Evolutionary conservation across 164 flowering plant species (phyloP).

Genomic region (Hamamelis virginiana): DNA sequence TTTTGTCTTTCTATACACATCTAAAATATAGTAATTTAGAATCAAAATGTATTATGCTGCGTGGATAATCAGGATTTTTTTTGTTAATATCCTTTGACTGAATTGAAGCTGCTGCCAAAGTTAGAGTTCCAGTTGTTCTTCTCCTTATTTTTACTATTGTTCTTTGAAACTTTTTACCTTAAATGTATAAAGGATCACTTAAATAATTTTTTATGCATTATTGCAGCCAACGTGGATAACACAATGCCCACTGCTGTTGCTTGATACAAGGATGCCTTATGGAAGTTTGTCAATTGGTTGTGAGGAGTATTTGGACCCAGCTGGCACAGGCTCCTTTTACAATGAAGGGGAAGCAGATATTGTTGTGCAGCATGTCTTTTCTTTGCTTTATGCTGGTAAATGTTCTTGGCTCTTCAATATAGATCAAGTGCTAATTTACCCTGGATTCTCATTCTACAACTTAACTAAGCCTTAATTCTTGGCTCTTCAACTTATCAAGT

Average conservation of each 20-base stretch:
- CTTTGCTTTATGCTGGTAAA: slow-evolving; percentile 75
- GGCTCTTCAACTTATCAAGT: too few relatives aligned
- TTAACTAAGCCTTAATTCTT: neutral
- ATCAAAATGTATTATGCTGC: neutral
- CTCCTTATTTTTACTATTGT: neutral
- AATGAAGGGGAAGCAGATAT: slow-evolving; percentile 96
- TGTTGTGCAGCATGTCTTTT: slow-evolving; percentile 75
- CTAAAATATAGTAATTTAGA: neutral
- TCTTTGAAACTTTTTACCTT: neutral
- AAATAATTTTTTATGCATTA: slow-evolving; percentile 5
- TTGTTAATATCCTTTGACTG: neutral
- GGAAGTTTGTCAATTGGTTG: slow-evolving; percentile 88
- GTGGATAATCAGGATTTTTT: neutral
- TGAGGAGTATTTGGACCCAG: slow-evolving; percentile 87
- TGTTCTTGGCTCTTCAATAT: slow-evolving; percentile 1
- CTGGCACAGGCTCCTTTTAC: slow-evolving; percentile 94
- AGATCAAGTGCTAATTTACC: neutral
- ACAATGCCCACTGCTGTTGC: slow-evolving; percentile 79
- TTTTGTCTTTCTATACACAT: too few relatives aligned
- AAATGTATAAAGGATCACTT: neutral
- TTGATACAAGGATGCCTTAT: slow-evolving; percentile 91
- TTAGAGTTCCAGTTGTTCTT: neutral
- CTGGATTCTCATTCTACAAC: slow-evolving; percentile 1
- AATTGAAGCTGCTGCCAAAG: neutral
- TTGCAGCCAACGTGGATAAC: slow-evolving; percentile 95